Evolutionary conservation across 164 flowering plant genomes (phyloP), one percentile per base, ranked within the genome.

Genomic region (Stephania japonica): DNA sequence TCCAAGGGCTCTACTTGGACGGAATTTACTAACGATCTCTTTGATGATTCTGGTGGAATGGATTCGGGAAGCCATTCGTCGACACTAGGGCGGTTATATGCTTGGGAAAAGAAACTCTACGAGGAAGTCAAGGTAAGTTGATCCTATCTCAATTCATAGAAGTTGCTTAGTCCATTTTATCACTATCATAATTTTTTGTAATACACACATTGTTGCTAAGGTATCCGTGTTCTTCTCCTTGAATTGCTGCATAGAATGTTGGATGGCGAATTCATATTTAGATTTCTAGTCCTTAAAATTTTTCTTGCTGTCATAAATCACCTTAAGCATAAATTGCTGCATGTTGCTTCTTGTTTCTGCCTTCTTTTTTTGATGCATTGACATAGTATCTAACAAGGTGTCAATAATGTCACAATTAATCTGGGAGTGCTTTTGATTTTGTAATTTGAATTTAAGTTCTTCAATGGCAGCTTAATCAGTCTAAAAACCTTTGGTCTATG

Each of bases 41-140:
- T 89, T 74, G 94, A 90, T 78, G 91, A 88, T 32, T 86, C 83
- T 77, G 94, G 90, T 72, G 98, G 97, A 73, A 94, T 94, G 98
- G 85, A 81, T 73, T 88, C 97, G 1, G 98, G 98, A 49, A 90
- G 97, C 82, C 97, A 92, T 78, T 92, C 95, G 3, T 78, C 85
- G 23, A 94, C 98, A 0, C 83, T 94, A 13, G 98, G 85, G 74
- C 83, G 98, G 72, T 78, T 92, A 10, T 92, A 90, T 82, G 98
- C 97, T 70, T 94, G 98, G 98, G 98, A 94, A 73, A 94, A 92
- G 87, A 94, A 94, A 84, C 91, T 94, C 1, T 94, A 88, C 73
- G 92, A 94, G 80, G 97, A 94, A 75, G 98, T 94, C 61, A 94
- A 94, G 97, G 98, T 92, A 86, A 67, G 42, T 41, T 12, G 24